Percentiles rank a stretch among this genome's conserved stretches.
These are phyloP conservation scores for Pyrenochaeta sp. DNA, from an alignment of 2,329 filamentous ascomycete genomes.

Conservation along the genomic window DNA sequence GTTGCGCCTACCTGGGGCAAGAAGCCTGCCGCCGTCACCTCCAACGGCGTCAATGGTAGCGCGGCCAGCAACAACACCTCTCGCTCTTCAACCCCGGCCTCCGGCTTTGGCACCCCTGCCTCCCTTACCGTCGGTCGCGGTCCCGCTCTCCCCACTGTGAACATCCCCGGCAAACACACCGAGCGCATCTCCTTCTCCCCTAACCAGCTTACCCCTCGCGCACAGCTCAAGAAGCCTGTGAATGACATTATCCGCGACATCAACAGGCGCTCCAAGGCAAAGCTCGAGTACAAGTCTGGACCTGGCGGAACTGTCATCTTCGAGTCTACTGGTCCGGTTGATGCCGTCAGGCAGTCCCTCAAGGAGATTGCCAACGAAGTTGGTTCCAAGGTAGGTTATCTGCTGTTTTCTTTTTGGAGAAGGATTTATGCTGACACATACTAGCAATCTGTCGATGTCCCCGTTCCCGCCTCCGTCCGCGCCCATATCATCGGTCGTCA, in stretches of 20 bases:
- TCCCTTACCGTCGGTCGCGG: slow-evolving; percentile 48
- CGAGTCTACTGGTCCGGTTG: slow-evolving; percentile 83
- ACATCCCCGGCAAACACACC: slow-evolving; percentile 82
- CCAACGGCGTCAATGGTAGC: slow-evolving; percentile 59
- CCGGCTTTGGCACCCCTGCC: slow-evolving; percentile 58
- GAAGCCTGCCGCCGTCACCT: slow-evolving; percentile 61
- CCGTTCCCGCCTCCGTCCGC: slow-evolving; percentile 83
- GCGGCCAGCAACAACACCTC: slow-evolving; percentile 61
- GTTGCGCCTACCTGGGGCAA: slow-evolving; percentile 82
- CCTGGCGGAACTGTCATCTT: slow-evolving; percentile 79
- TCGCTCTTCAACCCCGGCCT: slow-evolving; percentile 69
- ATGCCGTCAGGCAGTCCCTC: slow-evolving; percentile 85
- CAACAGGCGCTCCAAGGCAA: slow-evolving; percentile 89
- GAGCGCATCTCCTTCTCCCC: slow-evolving; percentile 79
- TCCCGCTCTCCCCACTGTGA: slow-evolving; percentile 67
- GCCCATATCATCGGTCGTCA: slow-evolving; percentile 93
- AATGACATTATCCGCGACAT: slow-evolving; percentile 88
- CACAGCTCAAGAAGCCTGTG: slow-evolving; percentile 84
- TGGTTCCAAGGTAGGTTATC: slow-evolving; percentile 74
- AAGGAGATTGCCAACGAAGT: slow-evolving; percentile 90
- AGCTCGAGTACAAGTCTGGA: slow-evolving; percentile 78
- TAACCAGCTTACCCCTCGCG: slow-evolving; percentile 77
- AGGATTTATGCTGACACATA: slow-evolving; percentile 14
- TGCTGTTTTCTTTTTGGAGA: background rate
- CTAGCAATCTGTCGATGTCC: slow-evolving; percentile 74